phyloP scores from a whole-genome alignment of 2,329 filamentous ascomycete species.

The Dryadomyces quercivorus region DNA sequence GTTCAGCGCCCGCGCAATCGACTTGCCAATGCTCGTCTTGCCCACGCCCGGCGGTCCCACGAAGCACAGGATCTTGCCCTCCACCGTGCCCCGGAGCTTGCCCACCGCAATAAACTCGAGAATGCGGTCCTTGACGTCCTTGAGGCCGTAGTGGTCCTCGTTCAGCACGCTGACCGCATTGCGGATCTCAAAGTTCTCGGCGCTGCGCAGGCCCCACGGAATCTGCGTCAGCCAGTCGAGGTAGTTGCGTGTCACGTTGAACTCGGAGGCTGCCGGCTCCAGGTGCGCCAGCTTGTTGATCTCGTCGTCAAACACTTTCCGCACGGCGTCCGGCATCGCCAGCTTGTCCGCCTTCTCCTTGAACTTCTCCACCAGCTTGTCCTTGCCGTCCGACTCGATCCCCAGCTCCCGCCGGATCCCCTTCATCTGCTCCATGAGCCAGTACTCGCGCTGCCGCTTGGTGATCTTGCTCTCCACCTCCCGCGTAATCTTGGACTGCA shows the following conservation, averaged over 20 bases:
- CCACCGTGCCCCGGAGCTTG: slow-evolving; percentile 90
- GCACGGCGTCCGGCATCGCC: slow-evolving; percentile 92
- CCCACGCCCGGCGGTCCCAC: slow-evolving; percentile 95
- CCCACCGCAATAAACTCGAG: slow-evolving; percentile 97
- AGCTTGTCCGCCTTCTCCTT: slow-evolving; percentile 88
- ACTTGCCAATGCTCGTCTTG: slow-evolving; percentile 98
- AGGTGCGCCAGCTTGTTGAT: slow-evolving; percentile 93
- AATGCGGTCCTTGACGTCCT: slow-evolving; percentile 97
- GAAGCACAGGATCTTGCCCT: slow-evolving; percentile 96
- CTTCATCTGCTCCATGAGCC: slow-evolving; percentile 99
- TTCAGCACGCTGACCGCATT: slow-evolving; percentile 85
- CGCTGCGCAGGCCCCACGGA: slow-evolving; percentile 88
- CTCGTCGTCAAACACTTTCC: slow-evolving; percentile 97
- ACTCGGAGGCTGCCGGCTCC: slow-evolving; percentile 91
- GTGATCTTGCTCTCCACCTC: slow-evolving; percentile 96
- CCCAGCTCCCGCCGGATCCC: slow-evolving; percentile 91
- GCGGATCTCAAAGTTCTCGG: slow-evolving; percentile 91
- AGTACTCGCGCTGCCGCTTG: slow-evolving; percentile 94
- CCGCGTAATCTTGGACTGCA: slow-evolving; percentile 95
- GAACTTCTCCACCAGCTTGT: slow-evolving; percentile 95
- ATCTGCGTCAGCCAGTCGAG: slow-evolving; percentile 98
- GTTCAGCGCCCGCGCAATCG: slow-evolving; percentile 87
- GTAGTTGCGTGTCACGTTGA: slow-evolving; percentile 97
- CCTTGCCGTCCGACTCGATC: slow-evolving; percentile 94
- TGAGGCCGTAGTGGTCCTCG: slow-evolving; percentile 91